Percentiles rank a stretch among this genome's conserved stretches.
phyloP scores from a whole-genome alignment of 371 early-diverging fungal species.

The Smittium culicis region DNA sequence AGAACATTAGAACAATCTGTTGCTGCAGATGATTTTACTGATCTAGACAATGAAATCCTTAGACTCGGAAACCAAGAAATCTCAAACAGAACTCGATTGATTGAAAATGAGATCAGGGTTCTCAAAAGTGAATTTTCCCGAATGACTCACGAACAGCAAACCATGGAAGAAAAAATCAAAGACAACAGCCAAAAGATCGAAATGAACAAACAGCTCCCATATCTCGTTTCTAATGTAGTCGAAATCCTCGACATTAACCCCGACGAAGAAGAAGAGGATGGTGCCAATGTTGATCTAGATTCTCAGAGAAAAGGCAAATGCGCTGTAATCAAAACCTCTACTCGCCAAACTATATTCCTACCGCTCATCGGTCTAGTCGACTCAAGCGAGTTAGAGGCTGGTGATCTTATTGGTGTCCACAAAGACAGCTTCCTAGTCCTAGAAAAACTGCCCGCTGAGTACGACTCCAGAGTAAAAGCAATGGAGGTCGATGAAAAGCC shows the following conservation, averaged over 20 bases:
- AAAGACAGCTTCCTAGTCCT: slow-evolving; percentile 98
- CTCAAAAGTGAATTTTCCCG: slow-evolving; percentile 83
- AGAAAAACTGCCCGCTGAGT: slow-evolving; percentile 98
- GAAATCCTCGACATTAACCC: slow-evolving; percentile 95
- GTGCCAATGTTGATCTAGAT: slow-evolving; percentile 86
- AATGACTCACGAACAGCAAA: slow-evolving; percentile 73
- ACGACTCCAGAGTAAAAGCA: slow-evolving; percentile 98
- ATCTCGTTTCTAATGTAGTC: slow-evolving; percentile 97
- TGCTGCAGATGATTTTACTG: too few relatives aligned
- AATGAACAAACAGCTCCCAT: slow-evolving; percentile 97
- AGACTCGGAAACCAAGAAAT: too few relatives aligned
- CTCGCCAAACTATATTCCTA: slow-evolving; percentile 93
- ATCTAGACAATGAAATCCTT: too few relatives aligned
- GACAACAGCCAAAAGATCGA: slow-evolving; percentile 99
- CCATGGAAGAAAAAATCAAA: slow-evolving; percentile 87
- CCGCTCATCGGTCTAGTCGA: slow-evolving; percentile 98
- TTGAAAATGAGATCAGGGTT: slow-evolving; percentile 95
- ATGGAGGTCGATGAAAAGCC: slow-evolving; percentile 99
- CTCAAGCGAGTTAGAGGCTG: slow-evolving; percentile 82
- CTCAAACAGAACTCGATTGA: slow-evolving; percentile 71
- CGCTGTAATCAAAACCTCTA: slow-evolving; percentile 95
- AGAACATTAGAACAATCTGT: too few relatives aligned
- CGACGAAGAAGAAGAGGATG: slow-evolving; percentile 73
- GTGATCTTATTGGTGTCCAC: slow-evolving; percentile 99
- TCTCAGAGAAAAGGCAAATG: slow-evolving; percentile 89